Evolutionary conservation across 78 protist genomes (phyloP).

Genomic region (Pigoraptor vietnamica): DNA sequence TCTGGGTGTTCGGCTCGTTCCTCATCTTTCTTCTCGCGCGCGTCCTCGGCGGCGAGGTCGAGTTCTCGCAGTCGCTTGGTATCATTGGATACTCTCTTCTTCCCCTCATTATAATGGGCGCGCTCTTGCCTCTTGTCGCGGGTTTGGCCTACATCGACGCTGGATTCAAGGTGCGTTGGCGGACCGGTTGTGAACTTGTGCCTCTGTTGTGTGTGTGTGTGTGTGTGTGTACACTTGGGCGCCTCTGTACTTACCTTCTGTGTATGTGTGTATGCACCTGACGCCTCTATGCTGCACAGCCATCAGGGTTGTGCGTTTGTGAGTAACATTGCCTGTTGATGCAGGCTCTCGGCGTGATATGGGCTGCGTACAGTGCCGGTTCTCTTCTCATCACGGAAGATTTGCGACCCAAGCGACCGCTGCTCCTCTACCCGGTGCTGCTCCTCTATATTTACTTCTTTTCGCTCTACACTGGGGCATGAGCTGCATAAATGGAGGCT

Average conservation of each 20-base stretch:
- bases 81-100: slow-evolving; percentile 9
- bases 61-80: slow-evolving; percentile 3
- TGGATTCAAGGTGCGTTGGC: neutral
- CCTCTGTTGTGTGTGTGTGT: no score
- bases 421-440: slow-evolving; percentile 12
- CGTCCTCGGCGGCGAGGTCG: slow-evolving; percentile 5
- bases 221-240: no score
- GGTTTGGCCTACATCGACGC: no score
- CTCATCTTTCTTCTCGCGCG: neutral
- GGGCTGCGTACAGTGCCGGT: slow-evolving; percentile 12
- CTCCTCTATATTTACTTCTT: neutral
- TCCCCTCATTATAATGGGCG: neutral
- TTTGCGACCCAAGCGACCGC: neutral
- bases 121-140: slow-evolving; percentile 4
- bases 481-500: no score
- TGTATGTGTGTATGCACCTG: no score
- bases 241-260: no score
- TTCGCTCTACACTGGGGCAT: neutral
- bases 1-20: slow-evolving; percentile 13
- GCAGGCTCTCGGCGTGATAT: neutral
- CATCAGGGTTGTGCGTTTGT: no score
- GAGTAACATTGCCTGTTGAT: no score
- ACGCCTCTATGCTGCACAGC: no score
- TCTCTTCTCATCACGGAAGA: neutral
- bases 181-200: no score